Evolutionary conservation across 345 rosid genomes (phyloP), one percentile per base, ranked within the genome.

Genomic region (Salix dunnii): DNA sequence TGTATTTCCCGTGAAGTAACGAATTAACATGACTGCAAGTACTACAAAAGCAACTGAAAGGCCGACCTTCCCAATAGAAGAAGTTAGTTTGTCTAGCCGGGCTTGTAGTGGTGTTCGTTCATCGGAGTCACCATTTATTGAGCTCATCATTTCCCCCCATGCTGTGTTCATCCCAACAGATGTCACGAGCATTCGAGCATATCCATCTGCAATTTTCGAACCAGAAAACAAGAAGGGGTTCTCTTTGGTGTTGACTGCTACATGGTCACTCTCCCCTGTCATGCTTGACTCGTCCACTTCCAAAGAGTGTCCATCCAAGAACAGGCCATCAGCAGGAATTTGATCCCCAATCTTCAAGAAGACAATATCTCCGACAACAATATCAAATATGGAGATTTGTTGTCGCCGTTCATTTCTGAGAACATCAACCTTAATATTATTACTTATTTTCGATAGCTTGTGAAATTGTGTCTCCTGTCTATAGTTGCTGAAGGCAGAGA

Each of bases 91-190:
- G 62, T 81, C 76, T 5, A 81, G 81, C 40, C 84, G 62, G 51
- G 72, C 53, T 64, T 81, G 84, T 61, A 81, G 66, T 21, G 84
- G 84, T 53, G 84, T 81, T 65, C 70, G n/a, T 53, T 81, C 81
- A 30, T 63, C 21, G 49, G 71, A 58, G 23, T 73, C 78, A 0
- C 67, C 63, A n/a, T 66, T 48, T 13, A 81, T 74, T 10, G 74
- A 67, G 78, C 81, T 74, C 84, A 81, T 81, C 84, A 81, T 69
- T 51, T 73, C 77, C 7, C 84, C 81, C 84, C 84, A 81, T 3
- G 72, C 74, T 30, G 84, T 81, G 53, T 70, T 68, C 81, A 81
- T 81, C 66, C 84, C 84, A 21, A 81, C 84, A 9, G 81, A 68
- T 33, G 84, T 81, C 61, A 81, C 81, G 18, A 81, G 72, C 84